Evolutionary conservation across 2,329 filamentous ascomycete species (phyloP), one percentile per base, ranked within the genome.

Genomic region (Laburnicola sp.): DNA sequence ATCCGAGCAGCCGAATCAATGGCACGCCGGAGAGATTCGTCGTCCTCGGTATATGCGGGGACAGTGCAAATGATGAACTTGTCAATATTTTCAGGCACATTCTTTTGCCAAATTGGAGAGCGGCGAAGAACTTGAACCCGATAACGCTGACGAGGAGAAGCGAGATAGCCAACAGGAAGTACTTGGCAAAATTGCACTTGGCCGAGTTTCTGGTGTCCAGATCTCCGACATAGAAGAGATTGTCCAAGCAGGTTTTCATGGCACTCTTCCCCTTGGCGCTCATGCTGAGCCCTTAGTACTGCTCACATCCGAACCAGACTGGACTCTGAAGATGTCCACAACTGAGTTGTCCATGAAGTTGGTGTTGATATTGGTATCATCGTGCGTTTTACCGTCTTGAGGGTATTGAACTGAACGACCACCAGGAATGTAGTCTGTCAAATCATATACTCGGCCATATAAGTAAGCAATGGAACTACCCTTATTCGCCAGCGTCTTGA

Each of bases 51-150:
- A 68, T 99, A 99, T 1, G 91, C 94, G 0, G 94, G 94, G 53
- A 99, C 93, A 74, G 97, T 95, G 69, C 91, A 96, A 75, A 99
- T 97, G 71, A 99, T 82, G 71, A 99, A 99, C 72, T 99, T 99
- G 76, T 99, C 94, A 27, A 99, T 83, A 69, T 97, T 94, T 75
- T 99, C 94, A 0, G 94, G 95, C 32, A 93, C 78, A 58, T 89
- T 97, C 78, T 96, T 96, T 16, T 16, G 16, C 90, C 87, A 65
- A 99, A 99, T 68, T 99, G 94, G 51, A 99, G 81, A 6, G 94
- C 94, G 28, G 95, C 95, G 60, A 97, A 82, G 78, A 99, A 99
- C 73, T 99, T 99, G 85, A 97, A 95, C 16, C 82, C 84, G 62
- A 99, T 93, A 55, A 99, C 86, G 39, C 82, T 81, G 62, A 86